These are phyloP conservation scores for Orbilia oligospora DNA, from an alignment of 2,329 filamentous ascomycete species.

Conservation along the genomic window DNA sequence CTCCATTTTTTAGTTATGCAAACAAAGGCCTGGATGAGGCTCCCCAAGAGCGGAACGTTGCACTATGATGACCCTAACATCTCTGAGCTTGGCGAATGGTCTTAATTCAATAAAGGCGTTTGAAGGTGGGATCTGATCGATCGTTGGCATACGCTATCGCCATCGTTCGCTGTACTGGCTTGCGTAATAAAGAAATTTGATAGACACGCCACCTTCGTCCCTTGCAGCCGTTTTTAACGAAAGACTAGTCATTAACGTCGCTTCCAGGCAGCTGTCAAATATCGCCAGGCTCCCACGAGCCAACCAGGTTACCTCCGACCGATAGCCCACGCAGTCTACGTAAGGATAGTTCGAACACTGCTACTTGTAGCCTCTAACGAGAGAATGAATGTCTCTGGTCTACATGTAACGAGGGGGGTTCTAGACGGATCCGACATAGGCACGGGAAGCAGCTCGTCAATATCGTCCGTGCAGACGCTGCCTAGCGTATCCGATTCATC, in stretches of 20 bases:
- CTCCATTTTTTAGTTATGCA: neutral
- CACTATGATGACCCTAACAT: conserved; percentile 18
- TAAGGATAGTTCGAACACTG: conserved; percentile 19
- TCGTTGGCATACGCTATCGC: conserved; percentile 4
- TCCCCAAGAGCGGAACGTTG: conserved; percentile 29
- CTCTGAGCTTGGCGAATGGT: conserved; percentile 25
- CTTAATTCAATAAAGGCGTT: neutral
- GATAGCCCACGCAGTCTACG: conserved; percentile 35
- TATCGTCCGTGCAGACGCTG: conserved; percentile 44
- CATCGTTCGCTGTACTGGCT: conserved; percentile 4
- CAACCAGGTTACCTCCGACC: conserved; percentile 48
- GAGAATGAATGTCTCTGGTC: conserved; percentile 40
- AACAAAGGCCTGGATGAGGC: conserved; percentile 26
- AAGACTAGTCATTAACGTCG: conserved; percentile 40
- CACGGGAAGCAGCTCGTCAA: conserved; percentile 48
- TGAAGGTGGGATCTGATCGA: conserved; percentile 11
- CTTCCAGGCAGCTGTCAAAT: conserved; percentile 59
- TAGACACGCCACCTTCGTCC: conserved; percentile 25
- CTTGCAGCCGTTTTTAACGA: conserved; percentile 46
- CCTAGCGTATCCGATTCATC: conserved; percentile 53
- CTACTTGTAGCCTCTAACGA: conserved; percentile 18
- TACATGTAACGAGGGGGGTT: conserved; percentile 51
- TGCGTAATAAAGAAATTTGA: conserved; percentile 37
- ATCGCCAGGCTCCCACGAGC: conserved; percentile 55
- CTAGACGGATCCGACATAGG: conserved; percentile 54